Evolutionary conservation across 768 basidiomycete genomes (phyloP).

Genomic region (Mycena metata): DNA sequence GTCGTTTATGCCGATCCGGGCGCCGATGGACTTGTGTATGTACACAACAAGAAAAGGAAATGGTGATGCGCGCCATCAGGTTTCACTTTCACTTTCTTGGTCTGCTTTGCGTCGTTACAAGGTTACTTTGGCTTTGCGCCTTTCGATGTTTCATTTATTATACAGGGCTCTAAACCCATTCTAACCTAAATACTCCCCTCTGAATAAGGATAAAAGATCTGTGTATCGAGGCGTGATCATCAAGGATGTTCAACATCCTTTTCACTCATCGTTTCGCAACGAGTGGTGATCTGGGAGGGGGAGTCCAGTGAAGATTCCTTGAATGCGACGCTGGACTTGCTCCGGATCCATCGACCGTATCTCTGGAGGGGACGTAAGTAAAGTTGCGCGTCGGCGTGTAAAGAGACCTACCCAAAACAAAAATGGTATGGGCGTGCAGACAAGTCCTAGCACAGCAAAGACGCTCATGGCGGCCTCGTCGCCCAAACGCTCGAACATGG

Average conservation of each 20-base stretch:
- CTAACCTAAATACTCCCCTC: slow-evolving; percentile 17
- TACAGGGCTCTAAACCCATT: slow-evolving; percentile 15
- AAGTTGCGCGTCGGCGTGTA: slow-evolving; percentile 8
- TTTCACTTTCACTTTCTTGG: slow-evolving; percentile 11
- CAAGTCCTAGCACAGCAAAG: slow-evolving; percentile 64
- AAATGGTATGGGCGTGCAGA: slow-evolving; percentile 68
- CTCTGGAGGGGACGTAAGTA: slow-evolving; percentile 50
- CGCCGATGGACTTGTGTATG: slow-evolving; percentile 41
- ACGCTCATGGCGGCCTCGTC: slow-evolving; percentile 69
- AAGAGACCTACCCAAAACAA: slow-evolving; percentile 64
- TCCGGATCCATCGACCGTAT: slow-evolving; percentile 64
- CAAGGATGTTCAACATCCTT: slow-evolving; percentile 29
- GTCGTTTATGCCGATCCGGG: slow-evolving; percentile 42
- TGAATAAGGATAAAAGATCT: slow-evolving; percentile 27
- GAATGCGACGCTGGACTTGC: slow-evolving; percentile 60
- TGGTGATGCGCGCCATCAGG: slow-evolving; percentile 31
- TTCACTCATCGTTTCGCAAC: slow-evolving; percentile 29
- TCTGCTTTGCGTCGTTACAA: slow-evolving; percentile 26
- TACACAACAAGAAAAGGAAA: slow-evolving; percentile 42
- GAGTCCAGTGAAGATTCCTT: slow-evolving; percentile 46
- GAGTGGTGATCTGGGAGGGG: slow-evolving; percentile 21
- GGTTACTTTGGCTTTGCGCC: slow-evolving; percentile 25
- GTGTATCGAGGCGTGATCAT: slow-evolving; percentile 8
- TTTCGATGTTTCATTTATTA: slow-evolving; percentile 15
- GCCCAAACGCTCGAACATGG: slow-evolving; percentile 66